Evolutionary conservation across 331 rosid genomes (phyloP), one percentile per base, ranked within the genome.

Genomic region (Quercus phellos): DNA sequence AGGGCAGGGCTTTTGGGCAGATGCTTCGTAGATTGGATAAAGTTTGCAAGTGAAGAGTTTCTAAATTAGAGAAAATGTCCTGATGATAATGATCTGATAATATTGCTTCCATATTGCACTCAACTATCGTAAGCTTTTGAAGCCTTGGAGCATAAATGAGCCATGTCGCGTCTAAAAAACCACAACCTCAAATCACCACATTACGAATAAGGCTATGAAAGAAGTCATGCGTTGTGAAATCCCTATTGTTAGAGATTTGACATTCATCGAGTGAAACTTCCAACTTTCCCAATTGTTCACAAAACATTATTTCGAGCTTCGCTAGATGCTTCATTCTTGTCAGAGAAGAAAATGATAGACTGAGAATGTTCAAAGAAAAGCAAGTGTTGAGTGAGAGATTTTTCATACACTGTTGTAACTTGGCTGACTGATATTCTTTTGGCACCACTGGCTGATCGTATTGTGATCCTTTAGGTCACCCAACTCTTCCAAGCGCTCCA

Each of bases 1-100:
- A 70, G 18, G 5, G 2, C 55, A 76, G 35, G 27, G 60, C 7
- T 69, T 67, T 46, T 11, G 22, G 51, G 26, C 61, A 7, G 13
- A 75, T 75, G 26, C 68, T 58, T 56, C 58, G 8, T 19, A 80
- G 14, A n/a, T 18, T 16, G 24, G 22, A 9, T 35, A 69, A 17
- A 6, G 0, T 0, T 0, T 0, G 0, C 6, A 80, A 71, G 8
- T 0, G 0, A 1, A 74, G 72, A 2, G 0, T 0, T n/a, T 0
- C 51, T 9, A 80, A 79, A 74, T 54, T 46, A 14, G n/a, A 0
- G n/a, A 80, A 80, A 14, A 80, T 29, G 18, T 46, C 22, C 1
- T 34, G 5, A 56, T 4, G 32, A 30, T 30, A 30, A 30, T 4
- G 32, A 30, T 30, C 32, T 30, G 32, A 30, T 30, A 30, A 30